A percentile compares a stretch with the other conserved stretches of the same genome.
These are phyloP conservation scores for Colletotrichum australisinense DNA, from an alignment of 2,329 filamentous ascomycete species.

Conservation along the genomic window DNA sequence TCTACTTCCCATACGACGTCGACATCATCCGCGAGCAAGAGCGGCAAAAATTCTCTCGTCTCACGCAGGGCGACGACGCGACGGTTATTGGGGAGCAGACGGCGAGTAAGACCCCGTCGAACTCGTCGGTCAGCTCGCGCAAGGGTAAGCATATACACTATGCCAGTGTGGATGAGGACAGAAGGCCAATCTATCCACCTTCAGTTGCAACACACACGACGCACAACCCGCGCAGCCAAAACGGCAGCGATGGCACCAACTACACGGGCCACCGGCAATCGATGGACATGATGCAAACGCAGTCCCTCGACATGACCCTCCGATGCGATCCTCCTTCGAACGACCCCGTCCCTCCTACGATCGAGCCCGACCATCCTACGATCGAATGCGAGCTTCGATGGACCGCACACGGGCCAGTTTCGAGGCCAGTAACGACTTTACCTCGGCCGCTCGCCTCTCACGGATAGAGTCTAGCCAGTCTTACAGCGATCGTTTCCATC, in stretches of 20 bases:
- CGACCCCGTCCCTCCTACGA: constrained; percentile 69
- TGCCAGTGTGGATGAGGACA: constrained; percentile 83
- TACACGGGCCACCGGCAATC: constrained; percentile 78
- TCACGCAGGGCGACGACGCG: constrained; percentile 55
- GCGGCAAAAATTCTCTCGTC: constrained; percentile 79
- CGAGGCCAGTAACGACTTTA: constrained; percentile 91
- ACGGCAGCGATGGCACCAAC: constrained; percentile 93
- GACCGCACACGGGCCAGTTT: constrained; percentile 86
- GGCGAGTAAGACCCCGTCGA: constrained; percentile 50
- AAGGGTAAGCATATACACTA: constrained; percentile 68
- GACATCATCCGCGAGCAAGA: constrained; percentile 97
- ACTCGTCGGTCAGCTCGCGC: constrained; percentile 70
- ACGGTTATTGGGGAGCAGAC: constrained; percentile 37
- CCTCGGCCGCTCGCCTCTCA: constrained; percentile 85
- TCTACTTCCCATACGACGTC: constrained; percentile 91
- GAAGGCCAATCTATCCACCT: constrained; percentile 92
- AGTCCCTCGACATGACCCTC: constrained; percentile 38
- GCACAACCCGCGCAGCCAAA: constrained; percentile 85
- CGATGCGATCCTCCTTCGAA: constrained; percentile 38
- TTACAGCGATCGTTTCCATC: constrained; percentile 44
- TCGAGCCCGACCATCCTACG: constrained; percentile 84
- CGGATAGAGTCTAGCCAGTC: constrained; percentile 82
- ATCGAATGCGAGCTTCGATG: constrained; percentile 87
- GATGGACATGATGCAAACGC: constrained; percentile 57
- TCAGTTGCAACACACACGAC: constrained; percentile 85